Conservation (phyloP, 371 early-diverging fungal species). For the Mortierella sp. region DNA sequence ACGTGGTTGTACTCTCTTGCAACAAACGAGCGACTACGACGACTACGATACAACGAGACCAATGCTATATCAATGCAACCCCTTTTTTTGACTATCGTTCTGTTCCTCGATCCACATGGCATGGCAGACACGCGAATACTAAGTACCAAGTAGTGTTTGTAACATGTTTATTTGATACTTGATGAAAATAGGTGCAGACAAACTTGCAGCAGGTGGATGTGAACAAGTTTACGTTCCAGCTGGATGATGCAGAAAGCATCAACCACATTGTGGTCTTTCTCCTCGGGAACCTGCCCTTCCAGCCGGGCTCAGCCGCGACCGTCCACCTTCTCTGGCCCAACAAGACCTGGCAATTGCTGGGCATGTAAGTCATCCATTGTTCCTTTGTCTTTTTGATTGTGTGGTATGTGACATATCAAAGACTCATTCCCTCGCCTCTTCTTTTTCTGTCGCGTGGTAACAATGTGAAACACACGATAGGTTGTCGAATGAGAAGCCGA, state of each 20-base stretch:
- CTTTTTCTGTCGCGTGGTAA: conserved; percentile 5
- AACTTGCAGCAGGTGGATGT: conserved; percentile 90
- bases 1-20: no score
- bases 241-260: conserved; percentile 83
- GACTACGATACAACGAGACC: no score
- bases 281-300: conserved; percentile 87
- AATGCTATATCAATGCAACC: no score
- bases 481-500: conserved; percentile 90
- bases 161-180: neutral
- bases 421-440: conserved; percentile 20
- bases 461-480: conserved; percentile 40
- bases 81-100: no score
- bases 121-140: neutral
- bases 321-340: conserved; percentile 93
- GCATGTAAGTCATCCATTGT: conserved; percentile 64
- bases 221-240: conserved; percentile 85
- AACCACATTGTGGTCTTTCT: conserved; percentile 96
- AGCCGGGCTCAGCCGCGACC: conserved; percentile 87
- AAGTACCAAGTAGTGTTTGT: neutral
- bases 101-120: no score
- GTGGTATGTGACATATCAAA: neutral
- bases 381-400: neutral
- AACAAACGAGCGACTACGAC: no score
- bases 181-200: conserved; percentile 82
- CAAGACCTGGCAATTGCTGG: conserved; percentile 88